Percentiles rank a stretch among this genome's conserved stretches.
phyloP scores from a whole-genome alignment of 139 green algal species.

The Yamagishiella unicocca region DNA sequence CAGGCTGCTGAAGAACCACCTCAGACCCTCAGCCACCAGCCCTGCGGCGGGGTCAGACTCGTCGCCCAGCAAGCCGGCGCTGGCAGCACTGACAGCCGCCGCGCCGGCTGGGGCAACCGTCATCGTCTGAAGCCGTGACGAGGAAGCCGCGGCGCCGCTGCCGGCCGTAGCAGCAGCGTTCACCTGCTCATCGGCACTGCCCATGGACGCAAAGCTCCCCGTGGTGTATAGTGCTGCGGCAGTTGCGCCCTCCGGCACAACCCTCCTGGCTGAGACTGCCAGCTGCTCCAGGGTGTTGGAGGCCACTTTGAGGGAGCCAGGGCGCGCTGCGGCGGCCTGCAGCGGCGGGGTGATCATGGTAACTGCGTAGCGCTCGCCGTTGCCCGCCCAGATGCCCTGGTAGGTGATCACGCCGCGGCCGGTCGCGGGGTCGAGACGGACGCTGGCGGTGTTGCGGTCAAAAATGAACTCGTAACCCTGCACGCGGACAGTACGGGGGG shows the following conservation, averaged over 20 bases:
- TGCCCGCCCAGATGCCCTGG: slow-evolving; percentile 15
- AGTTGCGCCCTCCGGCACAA: neutral
- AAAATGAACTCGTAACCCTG: slow-evolving; percentile 29
- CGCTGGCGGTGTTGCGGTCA: slow-evolving; percentile 2
- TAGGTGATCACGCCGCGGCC: slow-evolving; percentile 24
- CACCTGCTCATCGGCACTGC: neutral
- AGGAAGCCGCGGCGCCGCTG: neutral
- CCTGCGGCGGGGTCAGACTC: neutral
- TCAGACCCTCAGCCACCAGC: slow-evolving; percentile 39
- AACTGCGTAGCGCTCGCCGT: slow-evolving; percentile 35
- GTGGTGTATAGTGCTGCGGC: neutral
- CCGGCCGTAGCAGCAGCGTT: neutral
- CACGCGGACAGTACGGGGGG: neutral
- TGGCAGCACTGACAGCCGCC: neutral
- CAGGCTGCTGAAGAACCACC: slow-evolving; percentile 51
- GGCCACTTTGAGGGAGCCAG: neutral
- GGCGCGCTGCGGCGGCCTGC: neutral
- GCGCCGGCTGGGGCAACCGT: neutral
- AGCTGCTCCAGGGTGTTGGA: slow-evolving; percentile 13
- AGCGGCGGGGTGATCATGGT: slow-evolving; percentile 24
- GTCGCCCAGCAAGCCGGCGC: neutral
- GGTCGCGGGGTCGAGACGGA: slow-evolving; percentile 13
- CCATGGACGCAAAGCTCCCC: slow-evolving; percentile 1
- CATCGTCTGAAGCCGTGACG: neutral
- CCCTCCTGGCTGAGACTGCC: neutral